A percentile compares a stretch with the other conserved stretches of the same genome.
Evolutionary conservation across 202 grass and related monocot species (phyloP).

Genomic region (Panicum virgatum): DNA sequence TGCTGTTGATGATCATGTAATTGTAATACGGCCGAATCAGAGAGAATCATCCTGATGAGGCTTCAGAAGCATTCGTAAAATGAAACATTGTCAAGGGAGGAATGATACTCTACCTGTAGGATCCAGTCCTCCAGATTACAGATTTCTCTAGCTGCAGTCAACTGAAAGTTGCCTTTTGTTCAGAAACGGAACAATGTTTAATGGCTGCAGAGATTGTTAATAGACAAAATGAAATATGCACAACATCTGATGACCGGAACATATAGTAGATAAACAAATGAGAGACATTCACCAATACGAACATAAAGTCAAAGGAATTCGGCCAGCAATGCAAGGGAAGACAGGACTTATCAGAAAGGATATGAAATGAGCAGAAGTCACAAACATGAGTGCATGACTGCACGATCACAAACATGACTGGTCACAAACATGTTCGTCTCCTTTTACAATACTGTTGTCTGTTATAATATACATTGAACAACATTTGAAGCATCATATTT

Average conservation of each 20-base stretch:
- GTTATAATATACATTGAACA: neutral
- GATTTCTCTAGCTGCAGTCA: neutral
- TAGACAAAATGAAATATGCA: neutral
- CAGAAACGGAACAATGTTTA: neutral
- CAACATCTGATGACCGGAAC: neutral
- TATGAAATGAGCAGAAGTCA: neutral
- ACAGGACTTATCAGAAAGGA: constrained; percentile 3
- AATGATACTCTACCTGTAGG: neutral
- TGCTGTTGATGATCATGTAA: neutral
- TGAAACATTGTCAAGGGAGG: neutral
- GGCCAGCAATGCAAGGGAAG: neutral
- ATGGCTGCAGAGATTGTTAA: neutral
- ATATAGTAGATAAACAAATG: neutral
- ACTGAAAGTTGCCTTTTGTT: constrained; percentile 3
- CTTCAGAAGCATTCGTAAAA: neutral
- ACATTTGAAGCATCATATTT: constrained; percentile 10
- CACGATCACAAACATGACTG: no score
- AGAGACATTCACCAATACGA: neutral
- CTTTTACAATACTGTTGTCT: constrained; percentile 29
- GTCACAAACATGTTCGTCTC: no score
- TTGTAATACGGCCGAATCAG: neutral
- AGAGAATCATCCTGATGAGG: neutral
- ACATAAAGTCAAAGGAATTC: neutral
- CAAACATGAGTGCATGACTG: constrained; percentile 31
- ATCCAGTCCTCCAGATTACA: neutral